Percentiles rank a stretch among this genome's conserved stretches.
These are phyloP conservation scores for Stellera chamaejasme DNA, from an alignment of 345 rosid genomes.

Conservation along the genomic window DNA sequence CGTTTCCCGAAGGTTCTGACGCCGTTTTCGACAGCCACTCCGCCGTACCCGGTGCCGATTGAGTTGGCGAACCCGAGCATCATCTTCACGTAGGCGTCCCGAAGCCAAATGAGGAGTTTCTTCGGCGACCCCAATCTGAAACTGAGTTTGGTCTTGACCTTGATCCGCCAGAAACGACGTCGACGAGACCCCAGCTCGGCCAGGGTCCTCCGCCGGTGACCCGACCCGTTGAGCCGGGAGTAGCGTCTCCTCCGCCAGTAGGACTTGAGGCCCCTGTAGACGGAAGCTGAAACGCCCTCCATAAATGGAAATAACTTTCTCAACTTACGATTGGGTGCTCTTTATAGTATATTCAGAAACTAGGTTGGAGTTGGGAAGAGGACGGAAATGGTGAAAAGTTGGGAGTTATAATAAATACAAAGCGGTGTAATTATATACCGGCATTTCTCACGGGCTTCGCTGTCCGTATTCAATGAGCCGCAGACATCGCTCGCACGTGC, in stretches of 20 bases:
- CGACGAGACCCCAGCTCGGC: constrained; percentile 13
- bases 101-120: constrained; percentile 36
- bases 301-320: constrained; percentile 1
- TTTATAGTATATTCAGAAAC: no score
- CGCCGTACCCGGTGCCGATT: constrained; percentile 22
- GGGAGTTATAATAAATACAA: not conserved
- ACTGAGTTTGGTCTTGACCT: constrained; percentile 35
- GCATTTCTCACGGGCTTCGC: not conserved
- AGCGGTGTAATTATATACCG: no score
- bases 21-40: constrained; percentile 13
- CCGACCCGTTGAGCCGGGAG: constrained; percentile 14
- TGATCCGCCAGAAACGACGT: constrained; percentile 29
- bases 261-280: constrained; percentile 23
- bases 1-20: constrained; percentile 17
- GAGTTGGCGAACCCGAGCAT: constrained; percentile 45
- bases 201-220: constrained; percentile 9
- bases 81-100: constrained; percentile 53
- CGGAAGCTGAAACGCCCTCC: constrained; percentile 36
- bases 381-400: not conserved
- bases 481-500: constrained; percentile 9
- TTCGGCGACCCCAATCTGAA: constrained; percentile 22
- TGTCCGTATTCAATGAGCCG: not conserved
- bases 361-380: not conserved
- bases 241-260: constrained; percentile 33
- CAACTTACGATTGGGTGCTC: no score